Evolutionary conservation across 1,284 basidiomycete genomes (phyloP).

Genomic region (Fomitopsis schrenkii): DNA sequence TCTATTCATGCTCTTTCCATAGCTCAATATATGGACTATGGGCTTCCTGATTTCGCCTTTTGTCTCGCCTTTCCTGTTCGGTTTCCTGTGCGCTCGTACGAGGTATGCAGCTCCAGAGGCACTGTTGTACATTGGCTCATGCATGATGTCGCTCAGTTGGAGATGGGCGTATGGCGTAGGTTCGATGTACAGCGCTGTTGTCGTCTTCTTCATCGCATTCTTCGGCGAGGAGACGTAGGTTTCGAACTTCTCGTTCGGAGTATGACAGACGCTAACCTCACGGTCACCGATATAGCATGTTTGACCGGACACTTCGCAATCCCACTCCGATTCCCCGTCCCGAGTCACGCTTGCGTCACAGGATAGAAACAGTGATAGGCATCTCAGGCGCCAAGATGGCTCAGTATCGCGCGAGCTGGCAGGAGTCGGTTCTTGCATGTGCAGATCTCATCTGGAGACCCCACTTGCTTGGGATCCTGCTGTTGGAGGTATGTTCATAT

Average conservation of each 20-base stretch:
- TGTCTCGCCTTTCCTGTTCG: constrained; percentile 65
- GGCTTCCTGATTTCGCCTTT: constrained; percentile 67
- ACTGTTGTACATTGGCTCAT: not conserved
- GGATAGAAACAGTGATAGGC: constrained; percentile 61
- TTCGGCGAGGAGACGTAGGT: constrained; percentile 65
- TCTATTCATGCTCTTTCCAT: not conserved
- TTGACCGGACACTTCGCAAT: constrained; percentile 58
- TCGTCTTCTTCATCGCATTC: constrained; percentile 53
- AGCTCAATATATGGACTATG: constrained; percentile 72
- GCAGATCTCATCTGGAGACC: constrained; percentile 62
- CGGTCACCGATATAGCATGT: constrained; percentile 40
- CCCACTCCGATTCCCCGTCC: constrained; percentile 31
- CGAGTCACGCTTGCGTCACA: constrained; percentile 46
- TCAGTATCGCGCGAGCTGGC: constrained; percentile 56
- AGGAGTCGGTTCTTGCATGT: constrained; percentile 39
- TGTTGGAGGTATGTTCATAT: constrained; percentile 48
- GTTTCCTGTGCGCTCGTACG: constrained; percentile 61
- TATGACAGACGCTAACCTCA: not conserved
- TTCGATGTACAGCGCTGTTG: constrained; percentile 52
- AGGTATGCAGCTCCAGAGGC: constrained; percentile 26
- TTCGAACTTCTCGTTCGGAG: not conserved
- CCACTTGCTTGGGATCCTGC: constrained; percentile 49
- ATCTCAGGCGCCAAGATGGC: constrained; percentile 60
- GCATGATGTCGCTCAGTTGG: constrained; percentile 37
- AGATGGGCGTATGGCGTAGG: constrained; percentile 73